Evolutionary conservation across 306 rosid species (phyloP).

Genomic region (Prunus mira): DNA sequence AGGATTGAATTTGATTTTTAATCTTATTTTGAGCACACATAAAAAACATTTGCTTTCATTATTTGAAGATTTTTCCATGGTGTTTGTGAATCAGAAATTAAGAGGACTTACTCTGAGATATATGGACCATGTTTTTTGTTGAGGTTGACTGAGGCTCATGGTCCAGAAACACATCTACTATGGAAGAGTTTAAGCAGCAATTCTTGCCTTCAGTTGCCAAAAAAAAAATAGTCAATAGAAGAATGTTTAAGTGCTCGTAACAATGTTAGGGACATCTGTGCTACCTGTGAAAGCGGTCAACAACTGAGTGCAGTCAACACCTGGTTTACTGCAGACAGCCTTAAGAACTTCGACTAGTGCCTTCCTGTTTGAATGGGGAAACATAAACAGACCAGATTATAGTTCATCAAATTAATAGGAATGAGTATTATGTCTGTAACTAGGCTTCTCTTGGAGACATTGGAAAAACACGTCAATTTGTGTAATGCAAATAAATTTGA

Average conservation of each 20-base stretch:
- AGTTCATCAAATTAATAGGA: not conserved
- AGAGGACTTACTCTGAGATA: slow-evolving; percentile 69
- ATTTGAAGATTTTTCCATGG: no score
- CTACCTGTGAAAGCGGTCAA: slow-evolving; percentile 79
- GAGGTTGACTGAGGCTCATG: slow-evolving; percentile 92
- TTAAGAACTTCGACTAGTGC: slow-evolving; percentile 45
- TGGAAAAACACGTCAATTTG: no score
- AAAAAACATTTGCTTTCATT: no score
- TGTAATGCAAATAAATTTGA: no score
- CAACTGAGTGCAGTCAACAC: slow-evolving; percentile 71
- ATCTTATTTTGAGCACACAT: not conserved
- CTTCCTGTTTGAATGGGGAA: slow-evolving; percentile 34
- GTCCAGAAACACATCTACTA: slow-evolving; percentile 54
- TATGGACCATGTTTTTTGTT: slow-evolving; percentile 83
- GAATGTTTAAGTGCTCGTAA: not conserved
- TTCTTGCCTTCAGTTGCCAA: slow-evolving; percentile 55
- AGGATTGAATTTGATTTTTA: not conserved
- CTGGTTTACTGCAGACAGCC: slow-evolving; percentile 61
- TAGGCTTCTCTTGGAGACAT: no score
- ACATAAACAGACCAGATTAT: not conserved
- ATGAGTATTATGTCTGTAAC: no score
- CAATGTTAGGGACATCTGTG: not conserved
- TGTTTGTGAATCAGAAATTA: not conserved
- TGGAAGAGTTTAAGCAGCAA: slow-evolving; percentile 57
- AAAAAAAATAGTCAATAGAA: not conserved